phyloP scores from a whole-genome alignment of 768 basidiomycete genomes.

The Dentipellis fragilis region DNA sequence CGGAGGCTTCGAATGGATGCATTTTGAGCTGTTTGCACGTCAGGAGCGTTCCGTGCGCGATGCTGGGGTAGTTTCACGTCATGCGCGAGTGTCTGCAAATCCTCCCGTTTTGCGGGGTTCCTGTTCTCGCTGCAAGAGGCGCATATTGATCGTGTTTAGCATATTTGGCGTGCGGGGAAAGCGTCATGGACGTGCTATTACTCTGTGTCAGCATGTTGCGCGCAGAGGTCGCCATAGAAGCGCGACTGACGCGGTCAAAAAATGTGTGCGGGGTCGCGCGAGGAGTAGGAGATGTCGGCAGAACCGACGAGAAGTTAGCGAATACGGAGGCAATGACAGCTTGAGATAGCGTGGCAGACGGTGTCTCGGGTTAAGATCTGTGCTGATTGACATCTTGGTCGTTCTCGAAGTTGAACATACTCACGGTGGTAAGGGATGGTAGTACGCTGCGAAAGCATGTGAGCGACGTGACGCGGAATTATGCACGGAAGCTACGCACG shows the following conservation, averaged over 20 bases:
- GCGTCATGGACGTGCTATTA: conserved; percentile 10
- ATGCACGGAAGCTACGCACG: conserved; percentile 29
- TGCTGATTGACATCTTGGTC: not conserved
- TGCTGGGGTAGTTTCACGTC: conserved; percentile 15
- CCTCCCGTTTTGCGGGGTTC: conserved; percentile 15
- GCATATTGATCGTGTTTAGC: conserved; percentile 23
- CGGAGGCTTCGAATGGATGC: conserved; percentile 17
- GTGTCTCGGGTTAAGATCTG: conserved; percentile 13
- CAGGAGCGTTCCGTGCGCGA: conserved; percentile 10
- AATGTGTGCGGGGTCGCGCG: conserved; percentile 13
- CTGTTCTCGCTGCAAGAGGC: conserved; percentile 15
- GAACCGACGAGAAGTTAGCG: conserved; percentile 40
- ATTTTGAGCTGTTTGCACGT: conserved; percentile 13
- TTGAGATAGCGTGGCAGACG: conserved; percentile 36
- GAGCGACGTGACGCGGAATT: not conserved
- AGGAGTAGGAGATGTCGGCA: conserved; percentile 15
- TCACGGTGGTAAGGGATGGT: conserved; percentile 7
- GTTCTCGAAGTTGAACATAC: conserved; percentile 2
- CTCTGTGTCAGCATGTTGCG: not conserved
- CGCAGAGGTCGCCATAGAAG: not conserved
- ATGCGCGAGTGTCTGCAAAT: conserved; percentile 25
- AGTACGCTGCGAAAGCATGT: conserved; percentile 6
- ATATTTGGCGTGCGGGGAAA: conserved; percentile 15
- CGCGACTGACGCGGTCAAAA: conserved; percentile 12
- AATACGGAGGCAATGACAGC: conserved; percentile 82